These are phyloP conservation scores for Rhizodiscina lignyota DNA, from an alignment of 495 filamentous ascomycete species.

Conservation along the genomic window DNA sequence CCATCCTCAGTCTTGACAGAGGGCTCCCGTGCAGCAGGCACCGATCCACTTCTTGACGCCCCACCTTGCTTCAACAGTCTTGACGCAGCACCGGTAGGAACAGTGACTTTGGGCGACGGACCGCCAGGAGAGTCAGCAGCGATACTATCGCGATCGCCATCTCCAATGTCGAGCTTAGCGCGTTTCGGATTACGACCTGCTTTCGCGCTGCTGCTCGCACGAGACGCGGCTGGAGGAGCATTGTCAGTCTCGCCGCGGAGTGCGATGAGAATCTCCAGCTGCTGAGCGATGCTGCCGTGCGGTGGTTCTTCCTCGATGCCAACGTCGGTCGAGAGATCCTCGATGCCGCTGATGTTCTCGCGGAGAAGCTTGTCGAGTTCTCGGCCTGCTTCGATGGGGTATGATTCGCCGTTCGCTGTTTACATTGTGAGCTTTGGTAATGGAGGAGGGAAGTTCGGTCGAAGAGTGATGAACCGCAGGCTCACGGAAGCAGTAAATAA, in stretches of 20 bases:
- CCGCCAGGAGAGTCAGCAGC: slow-evolving; percentile 10
- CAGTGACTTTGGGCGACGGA: slow-evolving; percentile 12
- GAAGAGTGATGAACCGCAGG: too few species aligned
- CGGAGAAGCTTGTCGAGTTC: slow-evolving; percentile 41
- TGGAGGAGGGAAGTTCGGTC: too few species aligned
- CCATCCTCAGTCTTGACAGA: slow-evolving; percentile 21
- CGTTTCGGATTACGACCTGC: too few species aligned
- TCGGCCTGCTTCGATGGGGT: slow-evolving; percentile 17
- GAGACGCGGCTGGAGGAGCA: slow-evolving; percentile 14
- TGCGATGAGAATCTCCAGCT: slow-evolving; percentile 42
- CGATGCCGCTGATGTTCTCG: slow-evolving; percentile 44
- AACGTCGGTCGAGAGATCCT: slow-evolving; percentile 42
- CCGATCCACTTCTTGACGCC: slow-evolving; percentile 19
- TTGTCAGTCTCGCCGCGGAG: slow-evolving; percentile 39
- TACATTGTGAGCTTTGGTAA: too few species aligned
- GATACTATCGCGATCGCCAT: slow-evolving; percentile 14
- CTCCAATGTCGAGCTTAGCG: not conserved
- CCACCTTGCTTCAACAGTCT: slow-evolving; percentile 31
- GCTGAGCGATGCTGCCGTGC: slow-evolving; percentile 37
- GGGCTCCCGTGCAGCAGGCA: slow-evolving; percentile 21
- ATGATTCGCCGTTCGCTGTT: slow-evolving; percentile 5
- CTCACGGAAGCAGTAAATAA: too few species aligned
- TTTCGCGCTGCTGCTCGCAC: slow-evolving; percentile 7
- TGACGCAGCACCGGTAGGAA: slow-evolving; percentile 3
- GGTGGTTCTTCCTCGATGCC: slow-evolving; percentile 30